phyloP scores from a whole-genome alignment of 768 basidiomycete genomes.

The Terana coerulea region DNA sequence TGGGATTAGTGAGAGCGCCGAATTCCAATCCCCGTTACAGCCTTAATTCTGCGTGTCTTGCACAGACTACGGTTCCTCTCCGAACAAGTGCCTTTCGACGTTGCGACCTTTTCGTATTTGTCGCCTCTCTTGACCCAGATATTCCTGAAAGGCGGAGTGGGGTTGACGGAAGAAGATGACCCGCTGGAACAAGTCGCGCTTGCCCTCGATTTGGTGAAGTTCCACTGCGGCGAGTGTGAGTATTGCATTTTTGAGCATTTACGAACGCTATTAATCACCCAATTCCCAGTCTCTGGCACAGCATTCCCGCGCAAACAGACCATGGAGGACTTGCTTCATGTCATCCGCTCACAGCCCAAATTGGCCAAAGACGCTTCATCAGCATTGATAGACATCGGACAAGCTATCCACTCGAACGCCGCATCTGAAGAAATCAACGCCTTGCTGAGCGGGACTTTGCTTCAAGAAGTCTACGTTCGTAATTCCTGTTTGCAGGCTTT shows the following conservation, averaged over 20 bases:
- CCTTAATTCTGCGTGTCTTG: conserved; percentile 77
- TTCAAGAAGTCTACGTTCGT: conserved; percentile 85
- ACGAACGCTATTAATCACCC: not conserved
- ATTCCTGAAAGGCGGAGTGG: conserved; percentile 64
- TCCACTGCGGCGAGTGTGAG: conserved; percentile 73
- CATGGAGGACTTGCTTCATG: conserved; percentile 64
- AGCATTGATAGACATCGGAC: conserved; percentile 74
- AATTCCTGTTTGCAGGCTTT: conserved; percentile 88
- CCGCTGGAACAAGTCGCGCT: conserved; percentile 80
- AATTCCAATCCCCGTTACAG: conserved; percentile 33
- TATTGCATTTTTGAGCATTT: conserved; percentile 11
- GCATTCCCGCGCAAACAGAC: conserved; percentile 73
- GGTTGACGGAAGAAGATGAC: conserved; percentile 64
- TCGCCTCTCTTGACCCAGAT: conserved; percentile 74
- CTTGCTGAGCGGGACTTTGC: conserved; percentile 69
- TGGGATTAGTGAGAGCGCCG: not conserved
- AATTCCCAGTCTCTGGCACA: conserved; percentile 53
- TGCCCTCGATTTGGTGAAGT: conserved; percentile 61
- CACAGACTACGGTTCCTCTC: conserved; percentile 79
- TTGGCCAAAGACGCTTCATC: conserved; percentile 82
- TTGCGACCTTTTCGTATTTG: conserved; percentile 79
- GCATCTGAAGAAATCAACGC: conserved; percentile 58
- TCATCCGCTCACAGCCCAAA: conserved; percentile 74
- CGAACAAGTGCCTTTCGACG: conserved; percentile 79
- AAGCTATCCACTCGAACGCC: conserved; percentile 68